These are phyloP conservation scores for Pisolithus tinctorius DNA, from an alignment of 768 basidiomycete species.

Conservation along the genomic window DNA sequence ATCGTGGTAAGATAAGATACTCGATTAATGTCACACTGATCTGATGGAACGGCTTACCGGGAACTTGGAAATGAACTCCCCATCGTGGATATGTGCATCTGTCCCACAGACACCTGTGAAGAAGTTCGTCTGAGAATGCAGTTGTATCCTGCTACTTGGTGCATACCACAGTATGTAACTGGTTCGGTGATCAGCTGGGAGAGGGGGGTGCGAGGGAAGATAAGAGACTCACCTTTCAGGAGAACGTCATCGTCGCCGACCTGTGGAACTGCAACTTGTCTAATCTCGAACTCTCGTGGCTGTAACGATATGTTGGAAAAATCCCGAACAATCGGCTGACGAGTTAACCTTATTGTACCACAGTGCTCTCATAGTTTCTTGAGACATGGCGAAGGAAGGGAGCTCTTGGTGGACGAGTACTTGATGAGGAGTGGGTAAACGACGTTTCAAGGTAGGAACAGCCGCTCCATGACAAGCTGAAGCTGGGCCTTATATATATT, in stretches of 20 bases:
- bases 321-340: neutral
- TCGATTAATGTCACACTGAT: slow-evolving; percentile 5
- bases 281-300: slow-evolving; percentile 63
- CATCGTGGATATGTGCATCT: slow-evolving; percentile 59
- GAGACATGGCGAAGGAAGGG: slow-evolving; percentile 33
- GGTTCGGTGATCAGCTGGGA: slow-evolving; percentile 1
- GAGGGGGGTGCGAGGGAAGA: neutral
- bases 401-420: neutral
- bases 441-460: too few relatives aligned
- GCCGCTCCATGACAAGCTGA: too few relatives aligned
- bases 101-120: slow-evolving; percentile 49
- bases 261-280: slow-evolving; percentile 59
- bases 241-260: slow-evolving; percentile 66
- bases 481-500: neutral
- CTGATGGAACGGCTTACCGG: slow-evolving; percentile 28
- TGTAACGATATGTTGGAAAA: slow-evolving; percentile 24
- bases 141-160: neutral
- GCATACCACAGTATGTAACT: slow-evolving; percentile 41
- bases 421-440: too few relatives aligned
- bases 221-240: slow-evolving; percentile 49
- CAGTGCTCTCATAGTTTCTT: slow-evolving; percentile 68
- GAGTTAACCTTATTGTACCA: slow-evolving; percentile 56
- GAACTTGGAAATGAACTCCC: slow-evolving; percentile 61
- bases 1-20: slow-evolving; percentile 10
- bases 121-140: neutral